These are phyloP conservation scores for Nevesoporus exiguus DNA, from an alignment of 768 basidiomycete species.

Conservation along the genomic window DNA sequence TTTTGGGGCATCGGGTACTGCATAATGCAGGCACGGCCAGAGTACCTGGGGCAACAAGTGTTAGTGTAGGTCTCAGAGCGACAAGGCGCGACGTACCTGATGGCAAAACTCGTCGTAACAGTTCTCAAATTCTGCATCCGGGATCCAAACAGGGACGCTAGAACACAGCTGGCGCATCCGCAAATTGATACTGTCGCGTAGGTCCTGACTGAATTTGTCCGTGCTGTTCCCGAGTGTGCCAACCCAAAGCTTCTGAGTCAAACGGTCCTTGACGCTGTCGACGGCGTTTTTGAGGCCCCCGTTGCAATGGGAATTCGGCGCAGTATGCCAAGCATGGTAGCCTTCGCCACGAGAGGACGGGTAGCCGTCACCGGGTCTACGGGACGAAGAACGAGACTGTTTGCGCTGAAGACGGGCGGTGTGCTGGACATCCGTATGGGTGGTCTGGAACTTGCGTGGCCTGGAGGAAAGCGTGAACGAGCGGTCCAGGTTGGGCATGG, in stretches of 20 bases:
- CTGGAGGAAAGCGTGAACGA: conserved; percentile 25
- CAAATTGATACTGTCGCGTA: conserved; percentile 54
- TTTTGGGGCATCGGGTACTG: conserved; percentile 83
- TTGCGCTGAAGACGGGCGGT: conserved; percentile 47
- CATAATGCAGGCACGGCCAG: conserved; percentile 87
- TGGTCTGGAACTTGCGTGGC: conserved; percentile 49
- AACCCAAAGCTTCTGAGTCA: conserved; percentile 56
- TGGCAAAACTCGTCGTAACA: conserved; percentile 89
- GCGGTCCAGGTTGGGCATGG: conserved; percentile 19
- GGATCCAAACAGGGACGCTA: conserved; percentile 71
- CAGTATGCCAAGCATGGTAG: conserved; percentile 42
- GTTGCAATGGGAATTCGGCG: conserved; percentile 72
- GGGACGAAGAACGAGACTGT: conserved; percentile 50
- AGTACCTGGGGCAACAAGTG: conserved; percentile 44
- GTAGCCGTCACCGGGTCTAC: conserved; percentile 34
- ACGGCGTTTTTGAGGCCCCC: conserved; percentile 84
- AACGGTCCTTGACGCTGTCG: conserved; percentile 54
- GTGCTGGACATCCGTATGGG: conserved; percentile 40
- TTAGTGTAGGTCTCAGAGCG: conserved; percentile 15
- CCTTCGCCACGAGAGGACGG: conserved; percentile 31
- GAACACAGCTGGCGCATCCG: conserved; percentile 41
- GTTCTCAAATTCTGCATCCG: conserved; percentile 71
- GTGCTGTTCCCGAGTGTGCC: conserved; percentile 75
- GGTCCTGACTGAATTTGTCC: conserved; percentile 55
- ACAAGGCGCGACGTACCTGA: conserved; percentile 43